A percentile compares a stretch with the other conserved stretches of the same genome.
phyloP scores from a whole-genome alignment of 495 filamentous ascomycete genomes.

The Haplographium delicatum region DNA sequence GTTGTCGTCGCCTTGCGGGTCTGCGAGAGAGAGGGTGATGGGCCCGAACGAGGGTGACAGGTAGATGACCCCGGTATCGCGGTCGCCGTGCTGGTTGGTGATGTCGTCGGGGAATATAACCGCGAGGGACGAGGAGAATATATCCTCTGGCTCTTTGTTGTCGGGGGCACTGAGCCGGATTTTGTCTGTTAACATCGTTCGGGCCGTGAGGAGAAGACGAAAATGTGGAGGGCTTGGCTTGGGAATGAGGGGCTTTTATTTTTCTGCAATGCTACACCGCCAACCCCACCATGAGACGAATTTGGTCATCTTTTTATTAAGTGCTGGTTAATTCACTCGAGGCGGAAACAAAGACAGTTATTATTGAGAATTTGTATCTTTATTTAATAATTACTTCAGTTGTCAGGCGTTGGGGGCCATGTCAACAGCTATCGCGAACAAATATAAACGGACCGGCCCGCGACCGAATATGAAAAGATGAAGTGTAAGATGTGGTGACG shows the following conservation, averaged over 20 bases:
- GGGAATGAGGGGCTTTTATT: not conserved
- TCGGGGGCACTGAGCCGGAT: slow-evolving; percentile 33
- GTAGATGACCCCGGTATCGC: slow-evolving; percentile 50
- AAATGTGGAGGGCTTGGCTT: no score
- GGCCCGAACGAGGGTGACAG: slow-evolving; percentile 50
- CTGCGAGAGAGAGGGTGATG: slow-evolving; percentile 40
- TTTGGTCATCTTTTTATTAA: no score
- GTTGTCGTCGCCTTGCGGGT: slow-evolving; percentile 51
- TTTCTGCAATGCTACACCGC: not conserved
- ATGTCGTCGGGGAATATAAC: slow-evolving; percentile 74
- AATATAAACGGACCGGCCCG: slow-evolving; percentile 20
- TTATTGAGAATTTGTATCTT: no score
- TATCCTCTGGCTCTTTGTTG: slow-evolving; percentile 50
- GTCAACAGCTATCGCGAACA: not conserved
- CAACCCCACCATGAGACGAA: not conserved
- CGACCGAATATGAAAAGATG: slow-evolving; percentile 14
- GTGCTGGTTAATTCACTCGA: no score
- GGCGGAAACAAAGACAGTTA: no score
- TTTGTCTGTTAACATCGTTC: slow-evolving; percentile 34
- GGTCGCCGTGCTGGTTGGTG: slow-evolving; percentile 64
- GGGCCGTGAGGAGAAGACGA: not conserved
- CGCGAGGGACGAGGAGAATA: slow-evolving; percentile 56
- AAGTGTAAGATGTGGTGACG: not conserved
- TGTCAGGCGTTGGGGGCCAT: no score
- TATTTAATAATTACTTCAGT: slow-evolving; percentile 11